Evolutionary conservation across 129 eudicot species (phyloP), one percentile per base, ranked within the genome.

Genomic region (Pseudognaphalium luteoalbum): DNA sequence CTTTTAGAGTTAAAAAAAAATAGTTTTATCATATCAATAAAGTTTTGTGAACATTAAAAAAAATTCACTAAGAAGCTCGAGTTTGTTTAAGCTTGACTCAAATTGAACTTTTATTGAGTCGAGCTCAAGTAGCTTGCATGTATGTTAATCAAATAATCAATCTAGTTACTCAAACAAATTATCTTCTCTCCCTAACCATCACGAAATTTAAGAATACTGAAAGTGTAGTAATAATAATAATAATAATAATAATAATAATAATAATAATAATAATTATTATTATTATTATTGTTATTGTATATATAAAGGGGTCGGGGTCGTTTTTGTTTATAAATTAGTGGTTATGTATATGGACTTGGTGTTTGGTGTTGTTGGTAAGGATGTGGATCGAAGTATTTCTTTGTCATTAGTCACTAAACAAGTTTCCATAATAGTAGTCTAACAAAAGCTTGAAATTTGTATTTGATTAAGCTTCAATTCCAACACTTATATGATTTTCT

Each of bases 351-450:
- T 66, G 33, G 50, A 73, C 37, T 52, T 73, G 70, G 70, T 74
- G 83, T 66, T 73, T 80, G 75, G 83, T 80, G 83, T 80, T 73
- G 83, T 73, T 73, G 83, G 83, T 80, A 67, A 80, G 79, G 71
- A 73, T 80, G 79, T 80, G 52, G 28, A 25, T 25, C 1, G 28
- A 62, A 56, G 75, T 74, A 67, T 74, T 54, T 80, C 68, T 39
- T 10, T 35, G 19, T 71, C 77, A 78, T 70, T 60, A 66, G 70
- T 80, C 79, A 73, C 42, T 73, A 51, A 79, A 41, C 66, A 57
- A 66, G 51, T 73, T 73, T 80, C 54, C 79, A 66, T 47, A 22
- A 56, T 20, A 19, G 32, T 73, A 65, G 64, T 79, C 83, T 73
- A 51, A 72, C 28, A n/a, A 66, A 58, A 39, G 14, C 70, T 80